Evolutionary conservation across 352 stramenopile species (phyloP).

Genomic region (Phytophthora cryptogea): DNA sequence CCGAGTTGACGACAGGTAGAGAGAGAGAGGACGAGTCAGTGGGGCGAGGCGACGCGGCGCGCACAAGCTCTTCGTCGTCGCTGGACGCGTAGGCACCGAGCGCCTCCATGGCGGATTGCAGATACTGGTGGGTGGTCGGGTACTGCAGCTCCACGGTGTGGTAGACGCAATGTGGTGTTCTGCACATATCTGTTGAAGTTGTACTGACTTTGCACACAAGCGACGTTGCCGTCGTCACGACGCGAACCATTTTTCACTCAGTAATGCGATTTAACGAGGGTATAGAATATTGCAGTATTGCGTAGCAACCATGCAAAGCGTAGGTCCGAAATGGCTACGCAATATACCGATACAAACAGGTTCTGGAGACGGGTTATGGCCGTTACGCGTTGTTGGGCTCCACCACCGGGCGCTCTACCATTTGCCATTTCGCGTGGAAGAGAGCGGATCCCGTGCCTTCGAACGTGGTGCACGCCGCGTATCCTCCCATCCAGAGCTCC

Average conservation of each 20-base stretch:
- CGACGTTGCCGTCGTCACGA: conserved; percentile 8
- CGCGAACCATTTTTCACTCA: background rate
- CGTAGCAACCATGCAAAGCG: too few relatives aligned
- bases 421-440: conserved; percentile 5
- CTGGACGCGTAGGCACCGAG: conserved; percentile 55
- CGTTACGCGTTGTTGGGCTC: conserved; percentile 15
- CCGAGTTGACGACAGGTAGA: conserved; percentile 61
- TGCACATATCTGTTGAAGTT: conserved; percentile 9
- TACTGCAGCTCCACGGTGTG: background rate
- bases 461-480: background rate
- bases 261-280: background rate
- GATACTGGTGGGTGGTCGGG: background rate
- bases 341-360: background rate
- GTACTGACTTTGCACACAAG: conserved; percentile 8
- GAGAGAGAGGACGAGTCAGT: conserved; percentile 16
- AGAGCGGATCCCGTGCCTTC: background rate
- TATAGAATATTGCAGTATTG: background rate
- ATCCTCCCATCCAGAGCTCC: background rate
- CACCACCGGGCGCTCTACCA: conserved; percentile 19
- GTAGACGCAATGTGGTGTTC: background rate
- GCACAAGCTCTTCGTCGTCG: conserved; percentile 38
- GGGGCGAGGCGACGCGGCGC: conserved; percentile 4
- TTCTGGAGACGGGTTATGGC: background rate
- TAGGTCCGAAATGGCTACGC: too few relatives aligned
- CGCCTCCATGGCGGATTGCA: conserved; percentile 41